A percentile compares a stretch with the other conserved stretches of the same genome.
These are phyloP conservation scores for Rhododendron simsii DNA, from an alignment of 148 eudicot species.

Conservation along the genomic window DNA sequence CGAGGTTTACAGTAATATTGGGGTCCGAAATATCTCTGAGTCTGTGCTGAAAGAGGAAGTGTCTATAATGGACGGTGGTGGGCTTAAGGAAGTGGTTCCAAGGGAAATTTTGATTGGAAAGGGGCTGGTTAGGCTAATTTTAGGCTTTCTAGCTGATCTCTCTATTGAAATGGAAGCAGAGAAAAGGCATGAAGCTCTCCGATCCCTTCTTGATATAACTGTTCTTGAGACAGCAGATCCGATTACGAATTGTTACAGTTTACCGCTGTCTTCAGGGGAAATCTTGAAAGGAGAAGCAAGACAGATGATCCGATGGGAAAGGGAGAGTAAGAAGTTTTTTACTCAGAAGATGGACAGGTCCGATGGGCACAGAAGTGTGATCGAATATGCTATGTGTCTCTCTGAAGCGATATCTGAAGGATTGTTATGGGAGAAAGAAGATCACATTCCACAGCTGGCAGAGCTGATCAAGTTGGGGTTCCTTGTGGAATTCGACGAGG, in stretches of 20 bases:
- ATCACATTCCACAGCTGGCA: conserved; percentile 26
- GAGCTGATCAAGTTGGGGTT: conserved; percentile 57
- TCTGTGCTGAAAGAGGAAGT: conserved; percentile 24
- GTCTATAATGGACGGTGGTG: conserved; percentile 10
- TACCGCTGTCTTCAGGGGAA: conserved; percentile 39
- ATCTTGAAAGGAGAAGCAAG: conserved; percentile 25
- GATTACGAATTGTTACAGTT: conserved; percentile 24
- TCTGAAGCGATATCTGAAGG: conserved; percentile 52
- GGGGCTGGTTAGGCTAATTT: conserved; percentile 42
- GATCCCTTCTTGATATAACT: conserved; percentile 24
- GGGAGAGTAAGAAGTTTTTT: conserved; percentile 24
- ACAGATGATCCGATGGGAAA: conserved; percentile 54
- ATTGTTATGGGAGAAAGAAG: conserved; percentile 51
- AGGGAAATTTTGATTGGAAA: conserved; percentile 30
- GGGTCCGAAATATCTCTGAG: conserved; percentile 48
- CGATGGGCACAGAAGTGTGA: conserved; percentile 19
- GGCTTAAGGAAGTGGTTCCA: conserved; percentile 17
- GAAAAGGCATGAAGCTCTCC: conserved; percentile 36
- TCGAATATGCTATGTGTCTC: conserved; percentile 49
- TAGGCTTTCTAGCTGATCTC: conserved; percentile 48
- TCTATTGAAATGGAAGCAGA: conserved; percentile 30
- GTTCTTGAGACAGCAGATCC: conserved; percentile 38
- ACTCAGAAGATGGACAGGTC: conserved; percentile 35
- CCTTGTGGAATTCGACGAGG: conserved; percentile 42
- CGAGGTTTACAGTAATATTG: conserved; percentile 44